Evolutionary conservation across 768 basidiomycete species (phyloP).

Genomic region (Boletus subcaerulescens): DNA sequence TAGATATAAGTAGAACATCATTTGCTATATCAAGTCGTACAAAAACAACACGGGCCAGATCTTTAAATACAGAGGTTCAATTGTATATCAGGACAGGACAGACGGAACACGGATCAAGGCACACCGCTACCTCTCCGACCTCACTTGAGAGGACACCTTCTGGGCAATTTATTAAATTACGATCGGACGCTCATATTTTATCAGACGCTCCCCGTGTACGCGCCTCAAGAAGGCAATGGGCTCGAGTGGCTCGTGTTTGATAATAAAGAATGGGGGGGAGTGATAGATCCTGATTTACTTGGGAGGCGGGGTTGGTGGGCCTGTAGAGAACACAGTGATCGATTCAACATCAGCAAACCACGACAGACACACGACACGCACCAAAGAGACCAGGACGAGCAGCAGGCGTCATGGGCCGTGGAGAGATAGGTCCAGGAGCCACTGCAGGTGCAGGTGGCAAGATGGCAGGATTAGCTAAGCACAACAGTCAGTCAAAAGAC

Average conservation of each 20-base stretch:
- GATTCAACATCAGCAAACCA: neutral
- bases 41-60: neutral
- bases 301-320: conserved; percentile 46
- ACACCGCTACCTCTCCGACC: neutral
- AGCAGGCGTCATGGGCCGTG: conserved; percentile 44
- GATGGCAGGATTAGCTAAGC: conserved; percentile 61
- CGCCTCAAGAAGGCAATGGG: no score
- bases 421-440: conserved; percentile 30
- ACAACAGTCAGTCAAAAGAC: neutral
- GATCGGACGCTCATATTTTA: no score
- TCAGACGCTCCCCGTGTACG: no score
- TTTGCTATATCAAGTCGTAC: conserved; percentile 3
- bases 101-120: neutral
- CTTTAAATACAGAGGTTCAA: conserved; percentile 1
- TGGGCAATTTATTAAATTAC: no score
- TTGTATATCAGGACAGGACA: neutral
- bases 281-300: conserved; percentile 27
- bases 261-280: conserved; percentile 1
- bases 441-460: conserved; percentile 45
- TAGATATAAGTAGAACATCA: neutral
- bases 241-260: neutral
- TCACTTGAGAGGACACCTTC: no score
- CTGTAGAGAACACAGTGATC: conserved; percentile 17
- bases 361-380: conserved; percentile 21
- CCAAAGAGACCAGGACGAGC: conserved; percentile 67